phyloP scores from a whole-genome alignment of 306 rosid species.

The Castanea mollissima region DNA sequence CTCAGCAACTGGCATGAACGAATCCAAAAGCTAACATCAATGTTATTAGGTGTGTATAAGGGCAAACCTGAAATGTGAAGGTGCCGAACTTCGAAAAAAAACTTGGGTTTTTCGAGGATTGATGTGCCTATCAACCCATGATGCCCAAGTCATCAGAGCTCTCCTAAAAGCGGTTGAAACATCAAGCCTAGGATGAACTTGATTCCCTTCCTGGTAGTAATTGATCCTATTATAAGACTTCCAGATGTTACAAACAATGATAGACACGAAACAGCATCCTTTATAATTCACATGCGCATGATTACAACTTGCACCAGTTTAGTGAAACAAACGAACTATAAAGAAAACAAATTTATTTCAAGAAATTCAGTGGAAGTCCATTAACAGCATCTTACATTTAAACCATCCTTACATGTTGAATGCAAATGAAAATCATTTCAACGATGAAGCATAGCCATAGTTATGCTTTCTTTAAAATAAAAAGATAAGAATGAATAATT shows the following conservation, averaged over 20 bases:
- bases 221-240: slow-evolving; percentile 55
- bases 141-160: slow-evolving; percentile 77
- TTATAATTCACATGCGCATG: not conserved
- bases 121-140: slow-evolving; percentile 77
- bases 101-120: slow-evolving; percentile 62
- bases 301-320: not conserved
- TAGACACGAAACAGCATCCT: slow-evolving; percentile 4
- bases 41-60: not conserved
- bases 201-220: slow-evolving; percentile 80
- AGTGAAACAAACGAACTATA: not conserved
- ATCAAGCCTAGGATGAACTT: slow-evolving; percentile 72
- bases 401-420: not conserved
- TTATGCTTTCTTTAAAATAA: not conserved
- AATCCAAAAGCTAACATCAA: not conserved
- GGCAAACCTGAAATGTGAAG: slow-evolving; percentile 93
- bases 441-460: not conserved
- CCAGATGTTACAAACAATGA: slow-evolving; percentile 15
- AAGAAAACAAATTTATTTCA: not conserved
- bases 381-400: not conserved
- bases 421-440: not conserved
- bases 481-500: not conserved
- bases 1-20: slow-evolving; percentile 2
- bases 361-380: not conserved
- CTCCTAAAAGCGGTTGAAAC: slow-evolving; percentile 67
- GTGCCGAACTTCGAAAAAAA: slow-evolving; percentile 83